Base-by-base conservation (phyloP, 2,329 filamentous ascomycete genomes). In the Septoria petroselini region DNA sequence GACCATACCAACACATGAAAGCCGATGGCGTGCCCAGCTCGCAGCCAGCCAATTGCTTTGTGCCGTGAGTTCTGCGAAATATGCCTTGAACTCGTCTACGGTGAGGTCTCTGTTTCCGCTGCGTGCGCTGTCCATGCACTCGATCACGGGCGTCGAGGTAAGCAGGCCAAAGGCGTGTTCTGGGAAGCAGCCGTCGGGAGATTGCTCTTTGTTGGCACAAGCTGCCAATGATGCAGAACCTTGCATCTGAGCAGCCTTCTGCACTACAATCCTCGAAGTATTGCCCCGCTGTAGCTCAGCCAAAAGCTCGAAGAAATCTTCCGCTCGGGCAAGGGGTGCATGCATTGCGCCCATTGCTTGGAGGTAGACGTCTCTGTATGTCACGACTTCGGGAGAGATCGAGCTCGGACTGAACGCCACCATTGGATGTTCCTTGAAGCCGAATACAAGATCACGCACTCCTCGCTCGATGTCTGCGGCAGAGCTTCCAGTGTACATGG, bases 31-130 rank as follows among this genome's bases (percentile, higher is more conserved):
- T 7, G 49, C 49, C 49, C 49, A 52, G 31, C 43, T 48, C 5
- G 43, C 21, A 35, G 42, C 45, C 33, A 52, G 47, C 49, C 49
- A 52, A 19, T 38, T 31, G 25, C 49, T 52, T 18, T 52, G 49
- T 14, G 12, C 23, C 31, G 40, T 40, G 17, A 48, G 38, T 31
- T 39, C 25, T 14, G 39, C 19, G 21, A 42, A 52, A 39, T 52
- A 52, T 19, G 23, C 15, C 18, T 34, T 34, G 38, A 52, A 48
- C 1, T 52, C 38, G 7, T 48, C 19, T 21, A 42, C 42, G 5
- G 43, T 43, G 8, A 48, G 19, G 11, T 34, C 19, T 21, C 39
- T 15, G n/a, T 37, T 37, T 12, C 43, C 25, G 19, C 30, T 30
- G 6, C 14, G 7, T 6, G 49, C 49, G 17, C 49, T 52, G 17